A percentile compares a stretch with the other conserved stretches of the same genome.
Evolutionary conservation across 2,329 filamentous ascomycete species (phyloP).

Genomic region (Fusarium phyllophilum): DNA sequence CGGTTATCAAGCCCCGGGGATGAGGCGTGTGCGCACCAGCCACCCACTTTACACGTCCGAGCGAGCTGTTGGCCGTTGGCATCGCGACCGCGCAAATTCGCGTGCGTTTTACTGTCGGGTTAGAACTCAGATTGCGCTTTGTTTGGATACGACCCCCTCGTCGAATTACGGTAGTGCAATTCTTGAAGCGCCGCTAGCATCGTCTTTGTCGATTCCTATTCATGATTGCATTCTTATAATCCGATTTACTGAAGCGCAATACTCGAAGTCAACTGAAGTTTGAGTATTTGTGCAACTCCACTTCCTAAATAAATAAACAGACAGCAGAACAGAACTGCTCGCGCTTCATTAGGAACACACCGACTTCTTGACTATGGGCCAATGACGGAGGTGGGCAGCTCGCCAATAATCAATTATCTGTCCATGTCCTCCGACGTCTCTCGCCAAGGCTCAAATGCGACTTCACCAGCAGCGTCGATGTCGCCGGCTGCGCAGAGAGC

Average conservation of each 20-base stretch:
- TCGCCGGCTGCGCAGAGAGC: constrained; percentile 39
- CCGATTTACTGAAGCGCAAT: not conserved
- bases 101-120: constrained; percentile 33
- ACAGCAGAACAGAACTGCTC: constrained; percentile 2
- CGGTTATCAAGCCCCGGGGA: not conserved
- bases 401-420: constrained; percentile 45
- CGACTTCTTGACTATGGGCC: constrained; percentile 46
- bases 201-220: not conserved
- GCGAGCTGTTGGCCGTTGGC: constrained; percentile 4
- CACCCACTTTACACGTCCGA: constrained; percentile 45
- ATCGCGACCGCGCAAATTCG: constrained; percentile 40
- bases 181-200: not conserved
- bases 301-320: not conserved
- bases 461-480: constrained; percentile 44
- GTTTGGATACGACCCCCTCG: constrained; percentile 26
- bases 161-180: constrained; percentile 13
- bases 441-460: constrained; percentile 34
- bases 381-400: constrained; percentile 46
- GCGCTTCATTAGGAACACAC: constrained; percentile 10
- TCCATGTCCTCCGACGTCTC: constrained; percentile 34
- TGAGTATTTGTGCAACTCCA: not conserved
- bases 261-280: not conserved
- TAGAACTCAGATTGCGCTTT: constrained; percentile 24
- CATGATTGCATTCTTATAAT: not conserved
- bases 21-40: constrained; percentile 30